These are phyloP conservation scores for Epichloe glyceriae DNA, from an alignment of 2,329 filamentous ascomycete genomes.

Conservation along the genomic window DNA sequence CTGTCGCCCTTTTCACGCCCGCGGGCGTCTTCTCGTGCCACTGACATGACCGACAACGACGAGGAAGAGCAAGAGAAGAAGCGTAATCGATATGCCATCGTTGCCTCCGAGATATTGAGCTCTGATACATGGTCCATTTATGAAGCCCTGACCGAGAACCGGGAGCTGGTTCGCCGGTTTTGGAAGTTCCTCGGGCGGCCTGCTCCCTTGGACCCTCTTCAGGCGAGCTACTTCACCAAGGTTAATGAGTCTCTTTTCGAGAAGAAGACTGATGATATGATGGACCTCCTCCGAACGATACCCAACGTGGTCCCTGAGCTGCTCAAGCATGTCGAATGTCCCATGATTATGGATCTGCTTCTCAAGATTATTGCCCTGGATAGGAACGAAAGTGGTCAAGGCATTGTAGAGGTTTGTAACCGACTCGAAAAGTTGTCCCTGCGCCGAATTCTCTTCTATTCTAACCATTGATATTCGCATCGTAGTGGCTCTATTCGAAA, in stretches of 20 bases:
- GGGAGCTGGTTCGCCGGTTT: slow-evolving; percentile 64
- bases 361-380: slow-evolving; percentile 96
- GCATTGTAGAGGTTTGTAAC: slow-evolving; percentile 72
- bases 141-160: slow-evolving; percentile 80
- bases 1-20: slow-evolving; percentile 36
- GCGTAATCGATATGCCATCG: slow-evolving; percentile 85
- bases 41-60: slow-evolving; percentile 33
- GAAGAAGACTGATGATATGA: slow-evolving; percentile 96
- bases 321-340: slow-evolving; percentile 87
- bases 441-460: not conserved
- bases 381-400: slow-evolving; percentile 79
- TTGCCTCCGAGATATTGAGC: slow-evolving; percentile 84
- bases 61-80: slow-evolving; percentile 78
- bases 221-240: slow-evolving; percentile 97
- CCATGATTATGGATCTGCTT: slow-evolving; percentile 95
- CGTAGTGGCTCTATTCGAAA: slow-evolving; percentile 81
- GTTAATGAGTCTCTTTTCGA: slow-evolving; percentile 97
- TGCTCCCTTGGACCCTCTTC: slow-evolving; percentile 79
- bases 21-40: slow-evolving; percentile 39
- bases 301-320: slow-evolving; percentile 74
- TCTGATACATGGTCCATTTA: slow-evolving; percentile 96
- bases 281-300: slow-evolving; percentile 73
- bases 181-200: slow-evolving; percentile 80
- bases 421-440: not conserved
- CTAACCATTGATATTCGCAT: not conserved